Conservation (phyloP, 305 asterid species). For the Fraxinus greggii region DNA sequence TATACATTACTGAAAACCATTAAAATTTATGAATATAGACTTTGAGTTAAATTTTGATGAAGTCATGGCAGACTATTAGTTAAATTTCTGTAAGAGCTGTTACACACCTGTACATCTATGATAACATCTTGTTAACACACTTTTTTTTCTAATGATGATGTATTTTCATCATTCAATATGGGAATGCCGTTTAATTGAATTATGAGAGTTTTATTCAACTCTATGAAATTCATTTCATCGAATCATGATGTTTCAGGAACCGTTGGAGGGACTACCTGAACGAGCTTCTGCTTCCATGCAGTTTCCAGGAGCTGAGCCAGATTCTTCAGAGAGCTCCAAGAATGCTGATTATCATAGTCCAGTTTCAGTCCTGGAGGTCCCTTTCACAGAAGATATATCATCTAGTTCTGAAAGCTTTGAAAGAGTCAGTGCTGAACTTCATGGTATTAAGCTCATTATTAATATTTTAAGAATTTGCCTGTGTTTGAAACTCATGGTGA, state of each 20-base stretch:
- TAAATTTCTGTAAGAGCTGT: background rate
- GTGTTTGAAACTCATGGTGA: background rate
- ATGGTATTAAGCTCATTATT: conserved; percentile 41
- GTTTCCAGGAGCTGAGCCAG: conserved; percentile 40
- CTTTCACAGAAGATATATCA: conserved; percentile 44
- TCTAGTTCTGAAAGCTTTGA: conserved; percentile 48
- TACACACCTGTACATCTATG: background rate
- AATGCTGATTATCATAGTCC: conserved; percentile 61
- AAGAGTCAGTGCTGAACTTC: conserved; percentile 50
- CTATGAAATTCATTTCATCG: background rate
- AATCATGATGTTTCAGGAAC: conserved; percentile 38
- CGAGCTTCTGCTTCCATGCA: conserved; percentile 29
- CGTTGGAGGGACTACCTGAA: conserved; percentile 25
- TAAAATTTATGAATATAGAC: background rate
- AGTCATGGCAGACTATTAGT: conserved; percentile 1
- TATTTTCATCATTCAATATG: background rate
- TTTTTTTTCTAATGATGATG: background rate
- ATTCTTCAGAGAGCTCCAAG: conserved; percentile 48
- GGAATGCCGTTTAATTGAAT: conserved; percentile 4
- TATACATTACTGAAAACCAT: background rate
- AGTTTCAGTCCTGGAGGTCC: conserved; percentile 50
- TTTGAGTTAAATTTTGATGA: background rate
- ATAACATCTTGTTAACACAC: background rate
- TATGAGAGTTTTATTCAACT: background rate
- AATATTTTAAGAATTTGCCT: background rate